A percentile compares a stretch with the other conserved stretches of the same genome.
Evolutionary conservation across 2,329 filamentous ascomycete species (phyloP).

Genomic region (Cercospora sp.): DNA sequence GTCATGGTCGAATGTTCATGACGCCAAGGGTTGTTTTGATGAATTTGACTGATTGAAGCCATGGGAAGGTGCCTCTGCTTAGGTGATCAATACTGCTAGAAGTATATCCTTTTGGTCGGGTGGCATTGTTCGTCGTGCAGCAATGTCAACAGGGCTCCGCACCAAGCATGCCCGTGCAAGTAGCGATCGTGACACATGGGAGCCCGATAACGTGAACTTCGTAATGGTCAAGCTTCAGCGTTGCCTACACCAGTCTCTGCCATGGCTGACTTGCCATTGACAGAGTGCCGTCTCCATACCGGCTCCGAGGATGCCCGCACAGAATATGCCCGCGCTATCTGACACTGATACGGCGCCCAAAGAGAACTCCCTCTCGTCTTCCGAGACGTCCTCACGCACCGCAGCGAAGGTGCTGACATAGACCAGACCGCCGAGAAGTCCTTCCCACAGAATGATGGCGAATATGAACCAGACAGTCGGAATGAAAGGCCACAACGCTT

Average conservation of each 20-base stretch:
- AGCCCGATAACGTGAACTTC: neutral
- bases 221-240: constrained; percentile 22
- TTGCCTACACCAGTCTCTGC: constrained; percentile 60
- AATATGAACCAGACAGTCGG: constrained; percentile 88
- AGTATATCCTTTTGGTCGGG: neutral
- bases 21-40: neutral
- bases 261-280: constrained; percentile 78
- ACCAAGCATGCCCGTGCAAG: neutral
- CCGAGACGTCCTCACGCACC: constrained; percentile 79
- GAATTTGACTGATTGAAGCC: neutral
- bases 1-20: neutral
- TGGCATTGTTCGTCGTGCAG: neutral
- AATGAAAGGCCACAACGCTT: constrained; percentile 74
- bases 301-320: constrained; percentile 84
- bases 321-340: constrained; percentile 86
- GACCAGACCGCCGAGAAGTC: constrained; percentile 82
- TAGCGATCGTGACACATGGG: neutral
- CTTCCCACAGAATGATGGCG: constrained; percentile 87
- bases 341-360: constrained; percentile 87
- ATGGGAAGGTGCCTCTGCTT: neutral
- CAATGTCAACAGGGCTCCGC: neutral
- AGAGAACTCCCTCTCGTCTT: constrained; percentile 84
- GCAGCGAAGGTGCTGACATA: constrained; percentile 97
- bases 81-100: neutral
- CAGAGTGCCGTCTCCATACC: constrained; percentile 79